These are phyloP conservation scores for Candida chauliodis DNA, from an alignment of 805 yeast species.

Conservation along the genomic window DNA sequence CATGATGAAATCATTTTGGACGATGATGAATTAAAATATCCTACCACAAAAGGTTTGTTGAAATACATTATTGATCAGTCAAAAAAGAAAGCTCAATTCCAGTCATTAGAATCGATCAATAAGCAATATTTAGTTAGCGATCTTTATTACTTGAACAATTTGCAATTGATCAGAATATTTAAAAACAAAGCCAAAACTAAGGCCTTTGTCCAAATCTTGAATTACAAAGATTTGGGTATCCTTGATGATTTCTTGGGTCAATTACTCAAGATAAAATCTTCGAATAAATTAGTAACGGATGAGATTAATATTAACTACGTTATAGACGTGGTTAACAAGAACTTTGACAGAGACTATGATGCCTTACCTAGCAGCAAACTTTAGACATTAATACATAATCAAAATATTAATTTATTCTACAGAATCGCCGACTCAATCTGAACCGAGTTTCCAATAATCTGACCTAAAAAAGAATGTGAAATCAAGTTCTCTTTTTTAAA, in stretches of 20 bases:
- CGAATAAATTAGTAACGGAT: constrained; percentile 12
- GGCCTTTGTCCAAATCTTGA: constrained; percentile 34
- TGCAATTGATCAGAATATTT: constrained; percentile 31
- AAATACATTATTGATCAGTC: constrained; percentile 21
- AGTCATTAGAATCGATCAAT: constrained; percentile 35
- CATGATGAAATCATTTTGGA: constrained; percentile 10
- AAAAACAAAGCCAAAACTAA: constrained; percentile 40
- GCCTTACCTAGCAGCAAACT: constrained; percentile 13
- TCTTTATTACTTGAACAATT: constrained; percentile 34
- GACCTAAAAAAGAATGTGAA: too few relatives aligned
- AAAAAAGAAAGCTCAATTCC: constrained; percentile 17
- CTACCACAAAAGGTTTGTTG: constrained; percentile 31
- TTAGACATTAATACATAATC: too few relatives aligned
- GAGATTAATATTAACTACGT: constrained; percentile 25
- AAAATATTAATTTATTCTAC: too few relatives aligned
- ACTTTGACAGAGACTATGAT: constrained; percentile 15
- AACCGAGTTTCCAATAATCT: too few relatives aligned
- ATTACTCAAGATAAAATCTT: constrained; percentile 12
- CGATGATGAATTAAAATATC: constrained; percentile 22
- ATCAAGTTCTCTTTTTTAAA: too few relatives aligned
- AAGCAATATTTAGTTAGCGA: constrained; percentile 41
- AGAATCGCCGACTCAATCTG: neutral
- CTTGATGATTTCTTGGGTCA: constrained; percentile 21
- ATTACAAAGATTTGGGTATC: constrained; percentile 24
- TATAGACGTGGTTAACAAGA: constrained; percentile 34